These are phyloP conservation scores for Miscanthus lutarioriparius DNA, from an alignment of 176 grass and related monocot species.

Conservation along the genomic window DNA sequence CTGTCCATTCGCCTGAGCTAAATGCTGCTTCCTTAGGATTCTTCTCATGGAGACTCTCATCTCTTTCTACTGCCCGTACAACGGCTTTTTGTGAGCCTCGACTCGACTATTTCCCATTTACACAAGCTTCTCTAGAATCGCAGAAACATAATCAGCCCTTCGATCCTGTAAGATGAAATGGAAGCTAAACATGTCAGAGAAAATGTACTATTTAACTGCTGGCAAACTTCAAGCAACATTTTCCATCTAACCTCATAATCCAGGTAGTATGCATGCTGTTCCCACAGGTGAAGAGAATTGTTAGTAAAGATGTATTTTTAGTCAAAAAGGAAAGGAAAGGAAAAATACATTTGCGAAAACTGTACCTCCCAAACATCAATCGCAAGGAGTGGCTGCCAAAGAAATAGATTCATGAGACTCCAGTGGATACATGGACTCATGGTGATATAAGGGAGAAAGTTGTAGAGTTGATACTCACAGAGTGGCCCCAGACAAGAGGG, in stretches of 20 bases:
- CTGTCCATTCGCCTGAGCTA: not conserved
- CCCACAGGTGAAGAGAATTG: not conserved
- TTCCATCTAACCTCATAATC: slow-evolving; percentile 75
- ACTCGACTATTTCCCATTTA: slow-evolving; percentile 73
- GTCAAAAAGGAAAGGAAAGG: not conserved
- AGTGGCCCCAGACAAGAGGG: slow-evolving; percentile 87
- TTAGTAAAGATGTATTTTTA: slow-evolving; percentile 32
- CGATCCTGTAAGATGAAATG: slow-evolving; percentile 52
- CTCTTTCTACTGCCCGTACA: slow-evolving; percentile 37
- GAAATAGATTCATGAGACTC: slow-evolving; percentile 36
- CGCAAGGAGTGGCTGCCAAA: slow-evolving; percentile 81
- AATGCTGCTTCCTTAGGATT: slow-evolving; percentile 27
- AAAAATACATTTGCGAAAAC: not conserved
- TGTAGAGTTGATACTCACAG: slow-evolving; percentile 54
- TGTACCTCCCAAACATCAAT: slow-evolving; percentile 98
- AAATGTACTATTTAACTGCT: not conserved
- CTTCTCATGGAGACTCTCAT: slow-evolving; percentile 30
- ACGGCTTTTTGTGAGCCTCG: slow-evolving; percentile 55
- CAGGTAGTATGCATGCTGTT: slow-evolving; percentile 88
- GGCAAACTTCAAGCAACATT: not conserved
- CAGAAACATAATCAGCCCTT: slow-evolving; percentile 69
- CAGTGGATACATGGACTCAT: not conserved
- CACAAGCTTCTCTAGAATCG: slow-evolving; percentile 79
- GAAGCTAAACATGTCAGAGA: not conserved
- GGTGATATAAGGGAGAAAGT: not conserved